Percentiles rank a stretch among this genome's conserved stretches.
These are phyloP conservation scores for Kodamaea neixiangensis DNA, from an alignment of 805 yeast genomes.

Conservation along the genomic window DNA sequence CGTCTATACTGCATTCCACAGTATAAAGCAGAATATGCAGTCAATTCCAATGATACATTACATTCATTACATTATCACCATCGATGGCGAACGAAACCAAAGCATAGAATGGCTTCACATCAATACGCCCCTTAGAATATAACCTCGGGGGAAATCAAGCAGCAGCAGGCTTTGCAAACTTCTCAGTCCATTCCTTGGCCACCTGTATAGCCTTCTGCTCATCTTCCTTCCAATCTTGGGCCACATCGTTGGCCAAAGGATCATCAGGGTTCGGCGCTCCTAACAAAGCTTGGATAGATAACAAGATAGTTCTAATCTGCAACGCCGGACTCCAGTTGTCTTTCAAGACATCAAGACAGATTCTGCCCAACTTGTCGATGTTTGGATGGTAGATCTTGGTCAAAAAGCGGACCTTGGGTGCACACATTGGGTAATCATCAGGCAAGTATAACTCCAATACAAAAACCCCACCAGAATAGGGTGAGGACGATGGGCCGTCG, in stretches of 20 bases:
- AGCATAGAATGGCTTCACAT: too few species aligned
- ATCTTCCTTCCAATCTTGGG: conserved; percentile 91
- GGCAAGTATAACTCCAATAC: conserved; percentile 86
- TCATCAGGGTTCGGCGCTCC: conserved; percentile 99
- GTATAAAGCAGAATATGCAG: neutral
- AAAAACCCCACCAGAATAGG: conserved; percentile 82
- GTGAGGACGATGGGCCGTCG: conserved; percentile 89
- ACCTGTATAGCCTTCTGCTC: conserved; percentile 77
- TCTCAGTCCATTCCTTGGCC: conserved; percentile 74
- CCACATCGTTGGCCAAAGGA: conserved; percentile 97
- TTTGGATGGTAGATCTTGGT: conserved; percentile 96
- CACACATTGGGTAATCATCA: conserved; percentile 97
- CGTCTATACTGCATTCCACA: neutral
- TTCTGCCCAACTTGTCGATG: conserved; percentile 92
- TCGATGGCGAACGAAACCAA: too few species aligned
- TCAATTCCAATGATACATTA: neutral
- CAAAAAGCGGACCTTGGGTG: conserved; percentile 92
- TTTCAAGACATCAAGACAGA: conserved; percentile 92
- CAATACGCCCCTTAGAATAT: too few species aligned
- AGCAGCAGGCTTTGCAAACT: conserved; percentile 45
- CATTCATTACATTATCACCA: neutral
- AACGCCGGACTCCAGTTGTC: conserved; percentile 98
- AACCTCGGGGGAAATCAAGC: neutral
- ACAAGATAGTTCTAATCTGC: conserved; percentile 87
- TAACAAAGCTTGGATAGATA: conserved; percentile 88